Evolutionary conservation across 805 yeast species (phyloP), one percentile per base, ranked within the genome.

Genomic region (Tetrapisispora taiwanensis): DNA sequence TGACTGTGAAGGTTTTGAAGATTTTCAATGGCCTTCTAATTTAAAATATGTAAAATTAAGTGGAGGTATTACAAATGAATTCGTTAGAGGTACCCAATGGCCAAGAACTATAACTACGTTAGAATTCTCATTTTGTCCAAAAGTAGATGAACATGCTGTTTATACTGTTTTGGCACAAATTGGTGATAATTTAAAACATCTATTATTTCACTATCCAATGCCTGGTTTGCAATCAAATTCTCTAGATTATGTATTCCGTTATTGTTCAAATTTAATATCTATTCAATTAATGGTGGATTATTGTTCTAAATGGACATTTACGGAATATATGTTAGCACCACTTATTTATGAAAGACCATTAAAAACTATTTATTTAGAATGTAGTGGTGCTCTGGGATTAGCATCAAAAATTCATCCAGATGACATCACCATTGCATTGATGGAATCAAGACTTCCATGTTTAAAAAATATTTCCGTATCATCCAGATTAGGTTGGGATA

Each of bases 121-220:
- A 40, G 89, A 86, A 51, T 73, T 90, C 55, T 82, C 95, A 0
- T 95, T 86, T 60, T 90, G 97, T 65, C 97, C 97, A 0, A 69
- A 74, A 41, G 68, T 90, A 17, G 74, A 74, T 35, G 84, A 82
- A 22, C 72, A 68, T 40, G 78, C 94, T 0, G 68, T 89, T 18
- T 76, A 79, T 50, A 69, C 71, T 24, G 64, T 90, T 45, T 63
- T 88, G 15, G 65, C 70, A 28, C 74, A 75, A 37, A 72, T 83
- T 38, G 97, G 97, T 0, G 71, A 68, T 24, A 74, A 78, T 47
- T 64, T 90, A 43, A 74, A 69, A 30, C 71, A 75, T 22, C 66
- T 90, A 20, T 73, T 79, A 37, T 78, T 89, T 20, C 79, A 78
- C 48, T 92, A 85, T 56, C 98, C 98, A 2, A 78, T 90, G 89